Percentiles rank a stretch among this genome's conserved stretches.
These are phyloP conservation scores for Fusarium protoensiforme DNA, from an alignment of 2,329 filamentous ascomycete genomes.

Conservation along the genomic window DNA sequence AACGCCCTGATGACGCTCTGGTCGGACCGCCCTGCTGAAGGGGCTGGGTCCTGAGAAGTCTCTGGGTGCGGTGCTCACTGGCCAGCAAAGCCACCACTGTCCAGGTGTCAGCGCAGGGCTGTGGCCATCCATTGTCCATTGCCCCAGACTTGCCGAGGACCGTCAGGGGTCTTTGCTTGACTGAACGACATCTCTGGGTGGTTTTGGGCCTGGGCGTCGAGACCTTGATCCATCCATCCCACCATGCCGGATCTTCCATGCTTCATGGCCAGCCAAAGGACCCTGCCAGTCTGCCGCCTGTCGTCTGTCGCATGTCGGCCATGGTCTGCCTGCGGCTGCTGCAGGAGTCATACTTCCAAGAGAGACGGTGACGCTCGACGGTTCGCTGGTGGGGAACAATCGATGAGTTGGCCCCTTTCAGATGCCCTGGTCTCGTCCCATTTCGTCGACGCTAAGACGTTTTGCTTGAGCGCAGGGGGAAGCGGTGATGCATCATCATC, in stretches of 20 bases:
- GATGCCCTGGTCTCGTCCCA: conserved; percentile 44
- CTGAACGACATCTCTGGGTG: conserved; percentile 34
- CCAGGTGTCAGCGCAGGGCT: conserved; percentile 40
- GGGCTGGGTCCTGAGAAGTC: conserved; percentile 33
- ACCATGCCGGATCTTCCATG: conserved; percentile 20
- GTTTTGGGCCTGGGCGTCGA: conserved; percentile 21
- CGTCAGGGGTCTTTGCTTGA: conserved; percentile 35
- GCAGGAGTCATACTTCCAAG: conserved; percentile 38
- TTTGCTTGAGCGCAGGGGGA: conserved; percentile 39
- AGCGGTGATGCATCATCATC: conserved; percentile 45
- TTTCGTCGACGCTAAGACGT: conserved; percentile 40
- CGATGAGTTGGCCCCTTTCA: conserved; percentile 45
- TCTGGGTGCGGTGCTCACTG: conserved; percentile 34
- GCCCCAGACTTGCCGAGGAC: conserved; percentile 38
- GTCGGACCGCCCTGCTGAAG: conserved; percentile 31
- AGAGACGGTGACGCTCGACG: conserved; percentile 44
- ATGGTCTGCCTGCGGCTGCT: conserved; percentile 36
- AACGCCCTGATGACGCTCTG: conserved; percentile 32
- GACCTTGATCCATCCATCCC: conserved; percentile 30
- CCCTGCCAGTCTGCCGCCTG: conserved; percentile 27
- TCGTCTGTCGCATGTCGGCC: conserved; percentile 14
- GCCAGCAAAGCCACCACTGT: conserved; percentile 37
- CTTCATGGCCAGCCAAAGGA: conserved; percentile 27
- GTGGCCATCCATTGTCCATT: conserved; percentile 31
- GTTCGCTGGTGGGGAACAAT: conserved; percentile 42